A percentile compares a stretch with the other conserved stretches of the same genome.
Conservation (phyloP, 2,329 filamentous ascomycete species). For the Teratosphaeria destructans region DNA sequence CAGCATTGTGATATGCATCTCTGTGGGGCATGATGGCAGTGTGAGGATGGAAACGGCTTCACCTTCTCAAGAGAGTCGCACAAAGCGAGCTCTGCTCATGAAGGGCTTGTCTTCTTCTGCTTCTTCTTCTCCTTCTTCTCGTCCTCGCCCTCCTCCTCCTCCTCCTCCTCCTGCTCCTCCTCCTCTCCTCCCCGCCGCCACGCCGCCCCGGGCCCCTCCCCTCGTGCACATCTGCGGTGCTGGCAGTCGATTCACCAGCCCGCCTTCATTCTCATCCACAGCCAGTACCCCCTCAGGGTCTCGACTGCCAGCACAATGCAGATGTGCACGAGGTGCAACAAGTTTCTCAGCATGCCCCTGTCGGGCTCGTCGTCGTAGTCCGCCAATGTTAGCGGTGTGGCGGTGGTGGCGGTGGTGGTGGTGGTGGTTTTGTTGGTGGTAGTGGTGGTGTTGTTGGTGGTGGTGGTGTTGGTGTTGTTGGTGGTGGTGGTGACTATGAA, state of each 20-base stretch:
- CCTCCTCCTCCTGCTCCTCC: background rate
- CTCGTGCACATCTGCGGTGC: background rate
- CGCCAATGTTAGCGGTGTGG: background rate
- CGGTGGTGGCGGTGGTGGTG: background rate
- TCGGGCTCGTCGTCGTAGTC: background rate
- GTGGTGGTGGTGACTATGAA: background rate
- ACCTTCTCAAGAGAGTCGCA: background rate
- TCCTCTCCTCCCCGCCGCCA: background rate
- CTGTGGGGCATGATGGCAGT: background rate
- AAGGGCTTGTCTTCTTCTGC: background rate
- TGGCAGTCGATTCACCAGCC: background rate
- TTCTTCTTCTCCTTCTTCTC: background rate
- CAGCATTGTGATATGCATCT: background rate
- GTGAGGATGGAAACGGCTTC: background rate
- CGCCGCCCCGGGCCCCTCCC: background rate
- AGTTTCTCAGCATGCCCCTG: background rate
- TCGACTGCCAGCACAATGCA: background rate
- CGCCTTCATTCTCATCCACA: background rate
- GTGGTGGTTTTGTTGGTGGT: background rate
- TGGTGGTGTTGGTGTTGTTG: background rate
- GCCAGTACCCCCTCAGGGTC: background rate
- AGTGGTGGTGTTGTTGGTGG: background rate
- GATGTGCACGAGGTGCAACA: background rate
- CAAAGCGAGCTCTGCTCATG: background rate
- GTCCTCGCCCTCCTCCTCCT: background rate